Conservation (phyloP, 2,329 filamentous ascomycete species). For the Xylariaceae sp. region DNA sequence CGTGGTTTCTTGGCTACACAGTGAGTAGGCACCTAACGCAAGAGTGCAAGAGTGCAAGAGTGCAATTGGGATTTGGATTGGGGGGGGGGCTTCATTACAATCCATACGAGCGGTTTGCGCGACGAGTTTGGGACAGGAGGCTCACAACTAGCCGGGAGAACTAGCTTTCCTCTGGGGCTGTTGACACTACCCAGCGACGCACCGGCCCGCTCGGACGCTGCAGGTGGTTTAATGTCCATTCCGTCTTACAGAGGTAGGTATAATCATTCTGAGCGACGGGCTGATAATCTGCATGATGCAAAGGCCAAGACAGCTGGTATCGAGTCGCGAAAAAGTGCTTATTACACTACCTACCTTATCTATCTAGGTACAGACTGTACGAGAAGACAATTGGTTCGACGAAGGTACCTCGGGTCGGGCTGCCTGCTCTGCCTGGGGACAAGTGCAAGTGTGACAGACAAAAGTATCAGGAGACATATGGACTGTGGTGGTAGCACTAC, state of each 20-base stretch:
- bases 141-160: constrained; percentile 79
- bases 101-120: constrained; percentile 75
- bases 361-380: too few species aligned
- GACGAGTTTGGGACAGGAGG: constrained; percentile 68
- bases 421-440: too few species aligned
- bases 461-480: too few species aligned
- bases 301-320: background rate
- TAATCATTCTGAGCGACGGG: constrained; percentile 17
- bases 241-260: constrained; percentile 12
- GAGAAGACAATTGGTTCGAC: too few species aligned
- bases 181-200: constrained; percentile 27
- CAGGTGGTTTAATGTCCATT: constrained; percentile 27
- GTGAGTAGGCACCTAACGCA: background rate
- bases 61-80: background rate
- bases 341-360: background rate
- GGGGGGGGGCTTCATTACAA: constrained; percentile 51
- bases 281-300: constrained; percentile 3
- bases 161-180: constrained; percentile 38
- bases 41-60: too few species aligned
- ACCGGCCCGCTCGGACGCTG: constrained; percentile 23
- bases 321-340: background rate
- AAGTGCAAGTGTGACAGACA: too few species aligned
- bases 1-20: background rate
- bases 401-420: too few species aligned
- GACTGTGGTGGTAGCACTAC: too few species aligned